Evolutionary conservation across 2,329 filamentous ascomycete species (phyloP).

Genomic region (Diaporthe vaccinii): DNA sequence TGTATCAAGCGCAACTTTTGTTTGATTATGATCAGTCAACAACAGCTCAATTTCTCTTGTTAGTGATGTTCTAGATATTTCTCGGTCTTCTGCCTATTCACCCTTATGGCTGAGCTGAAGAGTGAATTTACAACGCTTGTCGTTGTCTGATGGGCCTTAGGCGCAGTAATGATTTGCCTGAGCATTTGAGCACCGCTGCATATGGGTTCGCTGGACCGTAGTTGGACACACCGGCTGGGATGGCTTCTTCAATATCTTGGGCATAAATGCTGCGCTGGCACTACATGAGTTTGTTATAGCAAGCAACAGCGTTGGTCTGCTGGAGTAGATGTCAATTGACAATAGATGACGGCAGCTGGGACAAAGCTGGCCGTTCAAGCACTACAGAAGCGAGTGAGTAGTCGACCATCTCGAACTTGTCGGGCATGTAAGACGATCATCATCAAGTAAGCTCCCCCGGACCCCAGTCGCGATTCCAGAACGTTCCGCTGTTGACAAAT

Average conservation of each 20-base stretch:
- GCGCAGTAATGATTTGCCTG: neutral
- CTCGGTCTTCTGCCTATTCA: too few relatives aligned
- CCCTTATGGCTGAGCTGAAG: too few relatives aligned
- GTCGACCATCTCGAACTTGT: too few relatives aligned
- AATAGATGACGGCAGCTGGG: neutral
- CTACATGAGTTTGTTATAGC: too few relatives aligned
- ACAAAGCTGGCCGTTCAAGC: neutral
- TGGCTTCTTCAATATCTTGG: neutral
- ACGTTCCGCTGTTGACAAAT: slow-evolving; percentile 40
- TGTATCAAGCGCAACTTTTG: too few relatives aligned
- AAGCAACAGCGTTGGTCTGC: too few relatives aligned
- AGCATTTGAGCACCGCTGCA: neutral
- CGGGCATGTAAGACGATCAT: neutral
- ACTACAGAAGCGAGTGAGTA: neutral
- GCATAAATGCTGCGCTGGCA: too few relatives aligned
- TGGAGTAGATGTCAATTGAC: neutral
- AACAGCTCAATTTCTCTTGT: too few relatives aligned
- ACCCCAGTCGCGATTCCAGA: slow-evolving; percentile 33
- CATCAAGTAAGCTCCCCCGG: neutral
- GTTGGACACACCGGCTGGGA: neutral
- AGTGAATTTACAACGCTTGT: too few relatives aligned
- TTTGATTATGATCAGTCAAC: too few relatives aligned
- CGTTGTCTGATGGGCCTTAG: too few relatives aligned
- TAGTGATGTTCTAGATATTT: too few relatives aligned
- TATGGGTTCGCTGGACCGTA: neutral